phyloP scores from a whole-genome alignment of 2,329 filamentous ascomycete species.

The Aspergillus alliaceus region DNA sequence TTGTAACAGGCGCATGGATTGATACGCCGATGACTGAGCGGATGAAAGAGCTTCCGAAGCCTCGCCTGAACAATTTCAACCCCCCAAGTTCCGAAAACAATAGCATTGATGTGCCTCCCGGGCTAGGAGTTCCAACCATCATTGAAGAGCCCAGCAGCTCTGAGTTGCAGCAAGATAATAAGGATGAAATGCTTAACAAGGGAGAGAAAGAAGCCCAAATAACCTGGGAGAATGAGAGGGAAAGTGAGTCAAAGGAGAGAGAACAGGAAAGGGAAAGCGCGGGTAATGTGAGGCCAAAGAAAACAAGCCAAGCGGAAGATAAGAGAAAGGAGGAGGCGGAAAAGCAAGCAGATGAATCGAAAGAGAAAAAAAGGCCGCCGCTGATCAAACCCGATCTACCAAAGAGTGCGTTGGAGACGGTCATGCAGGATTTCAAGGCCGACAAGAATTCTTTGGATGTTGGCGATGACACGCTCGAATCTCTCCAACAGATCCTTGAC shows the following conservation, averaged over 20 bases:
- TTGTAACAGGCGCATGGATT: slow-evolving; percentile 48
- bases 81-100: slow-evolving; percentile 13
- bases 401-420: slow-evolving; percentile 43
- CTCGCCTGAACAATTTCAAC: slow-evolving; percentile 27
- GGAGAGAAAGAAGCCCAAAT: background rate
- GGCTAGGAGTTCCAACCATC: slow-evolving; percentile 9
- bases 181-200: background rate
- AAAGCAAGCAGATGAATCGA: background rate
- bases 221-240: slow-evolving; percentile 9
- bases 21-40: slow-evolving; percentile 48
- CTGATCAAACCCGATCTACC: slow-evolving; percentile 41
- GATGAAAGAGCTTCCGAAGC: slow-evolving; percentile 21
- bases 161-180: slow-evolving; percentile 6
- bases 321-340: background rate
- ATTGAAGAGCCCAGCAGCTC: slow-evolving; percentile 2
- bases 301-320: background rate
- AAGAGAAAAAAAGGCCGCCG: slow-evolving; percentile 20
- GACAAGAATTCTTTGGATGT: slow-evolving; percentile 39
- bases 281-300: background rate
- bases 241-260: background rate
- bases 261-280: background rate
- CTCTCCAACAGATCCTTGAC: slow-evolving; percentile 43
- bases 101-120: background rate
- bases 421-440: slow-evolving; percentile 42
- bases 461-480: slow-evolving; percentile 48